Conservation (phyloP, 2,329 filamentous ascomycete genomes). For the Lojkania enalia region DNA sequence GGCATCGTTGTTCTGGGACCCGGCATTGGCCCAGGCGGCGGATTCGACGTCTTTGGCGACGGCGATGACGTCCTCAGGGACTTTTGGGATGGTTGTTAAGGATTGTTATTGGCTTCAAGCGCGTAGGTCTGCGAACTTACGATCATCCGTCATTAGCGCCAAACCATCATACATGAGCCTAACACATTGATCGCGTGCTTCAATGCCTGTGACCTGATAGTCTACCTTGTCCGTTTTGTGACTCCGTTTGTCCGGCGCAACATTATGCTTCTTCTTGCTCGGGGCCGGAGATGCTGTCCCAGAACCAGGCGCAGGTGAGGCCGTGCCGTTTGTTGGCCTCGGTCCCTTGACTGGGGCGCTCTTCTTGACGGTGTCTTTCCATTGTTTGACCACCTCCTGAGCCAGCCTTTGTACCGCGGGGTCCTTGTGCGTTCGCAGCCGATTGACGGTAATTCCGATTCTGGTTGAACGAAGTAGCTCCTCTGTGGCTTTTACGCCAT, state of each 20-base stretch:
- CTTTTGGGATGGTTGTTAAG: constrained; percentile 25
- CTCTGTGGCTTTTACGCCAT: constrained; percentile 81
- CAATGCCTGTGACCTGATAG: constrained; percentile 72
- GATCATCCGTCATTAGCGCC: constrained; percentile 66
- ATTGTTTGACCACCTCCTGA: constrained; percentile 81
- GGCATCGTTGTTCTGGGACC: constrained; percentile 68
- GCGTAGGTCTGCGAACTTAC: constrained; percentile 34
- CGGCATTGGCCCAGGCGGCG: constrained; percentile 71
- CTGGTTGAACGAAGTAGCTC: constrained; percentile 89
- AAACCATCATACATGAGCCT: constrained; percentile 94
- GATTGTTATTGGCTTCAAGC: constrained; percentile 11
- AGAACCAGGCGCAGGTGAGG: constrained; percentile 47
- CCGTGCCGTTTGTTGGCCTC: constrained; percentile 39
- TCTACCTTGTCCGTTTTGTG: constrained; percentile 82
- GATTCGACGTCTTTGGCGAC: constrained; percentile 73
- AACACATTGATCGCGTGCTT: constrained; percentile 79
- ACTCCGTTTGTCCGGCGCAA: constrained; percentile 74
- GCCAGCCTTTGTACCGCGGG: constrained; percentile 72
- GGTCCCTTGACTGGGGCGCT: constrained; percentile 25
- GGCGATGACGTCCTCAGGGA: constrained; percentile 67
- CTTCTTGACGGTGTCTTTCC: constrained; percentile 73
- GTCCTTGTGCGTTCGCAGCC: constrained; percentile 79
- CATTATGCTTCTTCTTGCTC: constrained; percentile 57
- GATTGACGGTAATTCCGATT: constrained; percentile 87
- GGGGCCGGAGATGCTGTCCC: constrained; percentile 54